Base-by-base conservation (phyloP, 352 stramenopile species). In the Thalassiosira mediterranea region DNA sequence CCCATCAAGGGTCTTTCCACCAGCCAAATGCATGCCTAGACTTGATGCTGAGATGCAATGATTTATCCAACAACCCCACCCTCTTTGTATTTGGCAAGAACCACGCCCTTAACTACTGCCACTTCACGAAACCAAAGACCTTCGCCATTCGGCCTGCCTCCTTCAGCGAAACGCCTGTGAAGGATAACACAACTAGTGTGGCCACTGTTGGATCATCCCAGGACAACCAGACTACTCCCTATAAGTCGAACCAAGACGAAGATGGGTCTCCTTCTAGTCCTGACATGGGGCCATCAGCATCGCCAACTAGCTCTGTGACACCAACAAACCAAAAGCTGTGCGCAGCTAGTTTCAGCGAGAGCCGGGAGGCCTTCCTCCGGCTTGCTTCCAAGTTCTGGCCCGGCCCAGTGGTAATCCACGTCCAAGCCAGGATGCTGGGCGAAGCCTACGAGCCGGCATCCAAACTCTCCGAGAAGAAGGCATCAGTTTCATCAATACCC, bases 321-420 rank as follows among this genome's bases (percentile, higher is more conserved):
- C 21, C 31, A 25, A 70, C 25, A 10, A 54, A 23, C 19, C 48
- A 3, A 4, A 74, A 65, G 47, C 29, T 74, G 13, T 26, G 28
- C 19, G 65, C 65, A 21, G 65, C 47, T 13, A 74, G 44, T 25
- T 74, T 74, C 34, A 74, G 65, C 38, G 65, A 74, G 32, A 64
- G 48, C 46, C 47, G 57, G 7, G 65, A 74, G 44, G 65, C 54
- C 25, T 74, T 74, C 44, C 37, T 64, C 8, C 65, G 65, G 17
- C 57, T 74, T 10, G 54, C 65, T 10, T 66, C 56, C 1, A 74
- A 61, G 13, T 74, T 74, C 44, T 74, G 65, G 65, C 65, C 65
- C 25, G 65, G 65, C 13, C 65, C 65, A 1, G 32, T 74, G 29
- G 47, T 67, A 11, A 58, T 74, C 32, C 34, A 74, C 44, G 31